phyloP scores from a whole-genome alignment of 176 grass and related monocot species.

The Carex littledalei region DNA sequence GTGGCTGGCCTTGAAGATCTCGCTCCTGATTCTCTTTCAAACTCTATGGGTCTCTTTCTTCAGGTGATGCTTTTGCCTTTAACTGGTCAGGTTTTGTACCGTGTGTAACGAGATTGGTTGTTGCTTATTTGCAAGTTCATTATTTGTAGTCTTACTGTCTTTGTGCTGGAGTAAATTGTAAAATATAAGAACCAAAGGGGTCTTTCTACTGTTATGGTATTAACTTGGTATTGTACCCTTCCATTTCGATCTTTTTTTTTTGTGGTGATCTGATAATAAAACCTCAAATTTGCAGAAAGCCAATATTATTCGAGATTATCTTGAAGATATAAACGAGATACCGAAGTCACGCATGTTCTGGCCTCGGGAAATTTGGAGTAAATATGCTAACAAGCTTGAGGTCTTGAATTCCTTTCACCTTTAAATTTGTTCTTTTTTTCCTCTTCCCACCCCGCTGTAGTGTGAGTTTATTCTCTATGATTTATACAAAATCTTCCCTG shows the following conservation, averaged over 20 bases:
- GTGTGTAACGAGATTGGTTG: not conserved
- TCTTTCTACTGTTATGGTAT: not conserved
- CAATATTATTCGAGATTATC: constrained; percentile 98
- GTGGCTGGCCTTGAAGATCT: constrained; percentile 69
- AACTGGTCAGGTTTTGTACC: not conserved
- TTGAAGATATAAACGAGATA: constrained; percentile 98
- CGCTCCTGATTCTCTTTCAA: constrained; percentile 65
- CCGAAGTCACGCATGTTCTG: constrained; percentile 97
- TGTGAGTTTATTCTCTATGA: constrained; percentile 3
- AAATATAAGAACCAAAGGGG: not conserved
- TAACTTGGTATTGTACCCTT: not conserved
- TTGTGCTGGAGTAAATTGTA: not conserved
- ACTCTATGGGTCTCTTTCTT: constrained; percentile 97
- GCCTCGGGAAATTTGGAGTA: constrained; percentile 95
- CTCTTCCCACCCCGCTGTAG: not conserved
- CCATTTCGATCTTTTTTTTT: not conserved
- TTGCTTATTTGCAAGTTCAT: not conserved
- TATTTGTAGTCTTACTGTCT: not conserved
- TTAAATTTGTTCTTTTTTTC: not conserved
- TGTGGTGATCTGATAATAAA: not conserved
- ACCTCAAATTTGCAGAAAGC: constrained; percentile 66
- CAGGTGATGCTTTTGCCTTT: constrained; percentile 42
- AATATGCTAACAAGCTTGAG: constrained; percentile 93
- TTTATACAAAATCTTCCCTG: not conserved
- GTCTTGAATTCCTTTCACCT: constrained; percentile 25